Evolutionary conservation across 257 asterid genomes (phyloP).

Genomic region (Dorcoceras hygrometricum): DNA sequence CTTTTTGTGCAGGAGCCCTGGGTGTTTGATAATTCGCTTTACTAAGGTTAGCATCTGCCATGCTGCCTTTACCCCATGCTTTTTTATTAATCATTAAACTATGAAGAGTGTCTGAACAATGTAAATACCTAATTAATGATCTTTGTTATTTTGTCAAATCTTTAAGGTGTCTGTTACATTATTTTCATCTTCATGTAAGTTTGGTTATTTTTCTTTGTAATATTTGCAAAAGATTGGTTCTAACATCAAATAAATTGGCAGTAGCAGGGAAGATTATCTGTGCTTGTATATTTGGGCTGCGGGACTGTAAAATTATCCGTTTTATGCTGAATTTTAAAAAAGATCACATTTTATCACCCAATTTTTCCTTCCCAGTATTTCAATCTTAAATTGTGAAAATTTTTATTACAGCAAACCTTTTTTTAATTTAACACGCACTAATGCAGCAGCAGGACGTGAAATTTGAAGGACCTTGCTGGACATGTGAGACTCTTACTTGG

Average conservation of each 20-base stretch:
- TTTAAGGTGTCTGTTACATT: not conserved
- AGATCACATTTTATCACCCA: not conserved
- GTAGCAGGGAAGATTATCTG: not conserved
- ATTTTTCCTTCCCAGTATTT: not conserved
- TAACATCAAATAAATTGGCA: not conserved
- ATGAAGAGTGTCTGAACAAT: no score
- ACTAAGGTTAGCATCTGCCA: slow-evolving; percentile 35
- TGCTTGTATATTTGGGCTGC: no score
- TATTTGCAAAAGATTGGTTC: not conserved
- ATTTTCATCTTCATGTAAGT: not conserved
- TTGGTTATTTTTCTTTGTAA: no score
- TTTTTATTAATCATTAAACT: no score
- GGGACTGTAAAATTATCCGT: no score
- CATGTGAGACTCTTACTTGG: not conserved
- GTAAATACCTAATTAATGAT: no score
- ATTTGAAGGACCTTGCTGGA: not conserved
- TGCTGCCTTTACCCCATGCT: not conserved
- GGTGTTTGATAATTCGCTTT: slow-evolving; percentile 72
- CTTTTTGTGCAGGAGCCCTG: slow-evolving; percentile 71
- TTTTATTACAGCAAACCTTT: not conserved
- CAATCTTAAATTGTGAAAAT: not conserved
- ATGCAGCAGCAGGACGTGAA: not conserved
- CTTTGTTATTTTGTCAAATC: not conserved
- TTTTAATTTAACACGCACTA: no score
- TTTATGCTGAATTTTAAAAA: no score